A percentile compares a stretch with the other conserved stretches of the same genome.
phyloP scores from a whole-genome alignment of 2,329 filamentous ascomycete species.

The Westerdykella ornata region DNA sequence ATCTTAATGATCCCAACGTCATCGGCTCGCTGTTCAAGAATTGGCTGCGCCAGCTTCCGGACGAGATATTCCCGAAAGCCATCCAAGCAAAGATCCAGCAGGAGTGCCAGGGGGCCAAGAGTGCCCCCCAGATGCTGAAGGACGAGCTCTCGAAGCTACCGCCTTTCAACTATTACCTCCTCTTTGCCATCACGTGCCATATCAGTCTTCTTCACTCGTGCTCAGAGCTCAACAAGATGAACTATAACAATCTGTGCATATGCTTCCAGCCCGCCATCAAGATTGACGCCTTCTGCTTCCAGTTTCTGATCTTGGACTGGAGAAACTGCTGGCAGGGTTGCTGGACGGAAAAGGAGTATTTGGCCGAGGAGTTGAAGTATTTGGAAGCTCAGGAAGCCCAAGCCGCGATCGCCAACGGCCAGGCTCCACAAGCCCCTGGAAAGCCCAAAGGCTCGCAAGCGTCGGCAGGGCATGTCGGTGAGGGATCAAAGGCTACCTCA shows the following conservation, averaged over 20 bases:
- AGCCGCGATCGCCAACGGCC: constrained; percentile 22
- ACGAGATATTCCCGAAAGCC: constrained; percentile 83
- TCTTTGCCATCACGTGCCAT: constrained; percentile 96
- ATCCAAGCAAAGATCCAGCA: constrained; percentile 73
- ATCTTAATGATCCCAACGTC: constrained; percentile 93
- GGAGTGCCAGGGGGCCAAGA: constrained; percentile 70
- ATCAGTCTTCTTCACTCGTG: constrained; percentile 85
- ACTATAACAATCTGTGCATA: constrained; percentile 89
- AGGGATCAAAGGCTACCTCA: constrained; percentile 21
- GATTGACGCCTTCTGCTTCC: constrained; percentile 91
- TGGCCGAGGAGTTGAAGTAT: constrained; percentile 30
- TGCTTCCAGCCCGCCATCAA: constrained; percentile 97
- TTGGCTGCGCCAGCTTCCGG: constrained; percentile 90
- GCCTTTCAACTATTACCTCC: constrained; percentile 93
- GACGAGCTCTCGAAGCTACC: constrained; percentile 91
- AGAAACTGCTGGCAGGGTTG: constrained; percentile 95
- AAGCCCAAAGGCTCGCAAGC: constrained; percentile 25
- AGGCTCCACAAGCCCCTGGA: constrained; percentile 12
- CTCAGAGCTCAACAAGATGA: constrained; percentile 96
- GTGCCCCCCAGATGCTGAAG: constrained; percentile 76
- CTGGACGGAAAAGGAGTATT: constrained; percentile 73
- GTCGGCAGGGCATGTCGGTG: constrained; percentile 17
- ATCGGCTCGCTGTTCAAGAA: constrained; percentile 94
- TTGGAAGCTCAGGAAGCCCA: constrained; percentile 18
- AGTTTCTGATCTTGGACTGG: constrained; percentile 92